Evolutionary conservation across 495 filamentous ascomycete genomes (phyloP).

Genomic region (Podospora comata): DNA sequence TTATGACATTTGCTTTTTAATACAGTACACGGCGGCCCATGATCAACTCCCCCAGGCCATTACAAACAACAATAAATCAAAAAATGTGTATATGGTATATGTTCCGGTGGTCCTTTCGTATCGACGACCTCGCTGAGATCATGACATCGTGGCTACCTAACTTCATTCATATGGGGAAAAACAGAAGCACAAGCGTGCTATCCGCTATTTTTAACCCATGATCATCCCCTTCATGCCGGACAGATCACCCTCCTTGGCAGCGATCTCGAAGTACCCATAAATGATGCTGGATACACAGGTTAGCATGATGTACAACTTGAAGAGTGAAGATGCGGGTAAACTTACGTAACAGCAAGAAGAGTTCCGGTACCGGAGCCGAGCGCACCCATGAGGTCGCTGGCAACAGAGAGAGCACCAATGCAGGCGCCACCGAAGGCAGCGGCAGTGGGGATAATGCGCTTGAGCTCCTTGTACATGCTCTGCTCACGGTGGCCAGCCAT

Average conservation of each 20-base stretch:
- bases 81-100: conserved; percentile 14
- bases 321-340: conserved; percentile 26
- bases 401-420: conserved; percentile 95
- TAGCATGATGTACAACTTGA: conserved; percentile 21
- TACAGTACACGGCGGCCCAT: conserved; percentile 31
- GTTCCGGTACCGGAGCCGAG: conserved; percentile 97
- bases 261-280: conserved; percentile 98
- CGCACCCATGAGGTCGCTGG: conserved; percentile 92
- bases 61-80: conserved; percentile 26
- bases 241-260: conserved; percentile 95
- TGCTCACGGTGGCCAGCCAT: conserved; percentile 99
- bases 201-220: conserved; percentile 47
- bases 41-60: conserved; percentile 18
- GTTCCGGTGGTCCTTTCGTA: background rate
- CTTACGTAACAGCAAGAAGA: conserved; percentile 96
- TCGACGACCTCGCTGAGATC: conserved; percentile 9
- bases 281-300: conserved; percentile 66
- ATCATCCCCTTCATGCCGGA: conserved; percentile 88
- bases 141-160: conserved; percentile 4
- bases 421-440: conserved; percentile 98
- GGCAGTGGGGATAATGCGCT: conserved; percentile 97
- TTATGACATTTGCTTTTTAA: conserved; percentile 24
- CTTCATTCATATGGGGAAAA: conserved; percentile 4
- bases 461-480: conserved; percentile 99
- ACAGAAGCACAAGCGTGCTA: background rate